Base-by-base conservation (phyloP, 129 eudicot genomes). In the Logfia minima region DNA sequence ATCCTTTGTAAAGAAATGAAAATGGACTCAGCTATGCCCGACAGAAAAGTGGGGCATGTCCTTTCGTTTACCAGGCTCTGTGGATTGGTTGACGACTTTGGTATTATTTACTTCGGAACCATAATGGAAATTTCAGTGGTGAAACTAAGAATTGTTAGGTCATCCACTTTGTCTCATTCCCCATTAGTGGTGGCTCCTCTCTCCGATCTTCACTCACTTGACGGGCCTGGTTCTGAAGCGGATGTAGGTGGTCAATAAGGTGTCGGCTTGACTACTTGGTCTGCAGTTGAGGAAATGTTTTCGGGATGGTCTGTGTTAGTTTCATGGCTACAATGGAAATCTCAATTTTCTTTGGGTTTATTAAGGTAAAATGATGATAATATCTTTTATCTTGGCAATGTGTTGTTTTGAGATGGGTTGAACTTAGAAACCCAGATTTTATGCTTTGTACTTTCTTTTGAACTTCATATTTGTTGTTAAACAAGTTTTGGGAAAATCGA, bases 401-500 rank as follows among this genome's bases (percentile, higher is more conserved):
- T 45, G 52, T 45, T 8, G 51, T 11, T 45, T 13, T 45, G 0
- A 45, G 52, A 45, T 45, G 52, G 4, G 52, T 2, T 13, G 13
- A 45, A 13, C 52, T 45, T 45, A 45, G 4, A 45, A 45, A 4
- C 52, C 52, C 52, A 4, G 0, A 0, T 11, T 45, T 1, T 45
- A 17, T 45, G 52, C 16, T 45, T 45, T 45, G 51, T 45, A 45
- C 52, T 11, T 45, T 13, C 4, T 4, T 45, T 10, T 45, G 52
- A 45, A 45, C 4, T 45, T 45, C 52, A 45, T 45, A 45, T 45
- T 45, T 45, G 52, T 43, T 43, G 52, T 43, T 43, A 0, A 45
- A 45, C 16, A 43, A 41, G 2, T 2, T 10, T 11, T 45, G 52
- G 52, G 17, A 45, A 45, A 11, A 45, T 82, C 71, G 96, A 31